phyloP scores from a whole-genome alignment of 2,329 filamentous ascomycete species.

The Alternaria conjuncta region DNA sequence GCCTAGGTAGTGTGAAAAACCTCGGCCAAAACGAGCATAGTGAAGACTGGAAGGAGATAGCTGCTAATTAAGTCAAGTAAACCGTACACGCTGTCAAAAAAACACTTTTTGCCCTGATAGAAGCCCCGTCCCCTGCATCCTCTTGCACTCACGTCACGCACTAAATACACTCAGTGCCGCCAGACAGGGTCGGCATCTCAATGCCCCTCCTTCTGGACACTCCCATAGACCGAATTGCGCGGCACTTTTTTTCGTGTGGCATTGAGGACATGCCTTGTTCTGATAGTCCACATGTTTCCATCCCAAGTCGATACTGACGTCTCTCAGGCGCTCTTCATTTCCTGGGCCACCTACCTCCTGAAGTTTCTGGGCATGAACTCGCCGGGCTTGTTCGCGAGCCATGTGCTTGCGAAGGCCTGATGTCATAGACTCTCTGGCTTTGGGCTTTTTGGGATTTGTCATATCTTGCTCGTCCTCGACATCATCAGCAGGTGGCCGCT shows the following conservation, averaged over 20 bases:
- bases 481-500: neutral
- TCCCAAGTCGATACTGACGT: neutral
- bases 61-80: too few species aligned
- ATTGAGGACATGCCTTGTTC: neutral
- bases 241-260: neutral
- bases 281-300: neutral
- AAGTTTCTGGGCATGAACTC: neutral
- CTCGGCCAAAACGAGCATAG: too few species aligned
- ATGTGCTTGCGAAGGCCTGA: neutral
- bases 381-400: neutral
- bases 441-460: too few species aligned
- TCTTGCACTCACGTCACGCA: fast-evolving
- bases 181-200: neutral
- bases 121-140: neutral
- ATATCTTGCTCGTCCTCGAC: too few species aligned
- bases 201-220: neutral
- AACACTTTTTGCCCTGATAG: neutral
- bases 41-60: neutral
- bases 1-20: too few species aligned
- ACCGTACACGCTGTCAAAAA: too few species aligned
- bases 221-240: neutral
- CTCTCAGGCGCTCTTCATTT: neutral
- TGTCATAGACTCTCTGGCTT: too few species aligned
- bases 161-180: neutral
- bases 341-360: neutral